Evolutionary conservation across 805 yeast genomes (phyloP).

Genomic region (Starmerella sp.): DNA sequence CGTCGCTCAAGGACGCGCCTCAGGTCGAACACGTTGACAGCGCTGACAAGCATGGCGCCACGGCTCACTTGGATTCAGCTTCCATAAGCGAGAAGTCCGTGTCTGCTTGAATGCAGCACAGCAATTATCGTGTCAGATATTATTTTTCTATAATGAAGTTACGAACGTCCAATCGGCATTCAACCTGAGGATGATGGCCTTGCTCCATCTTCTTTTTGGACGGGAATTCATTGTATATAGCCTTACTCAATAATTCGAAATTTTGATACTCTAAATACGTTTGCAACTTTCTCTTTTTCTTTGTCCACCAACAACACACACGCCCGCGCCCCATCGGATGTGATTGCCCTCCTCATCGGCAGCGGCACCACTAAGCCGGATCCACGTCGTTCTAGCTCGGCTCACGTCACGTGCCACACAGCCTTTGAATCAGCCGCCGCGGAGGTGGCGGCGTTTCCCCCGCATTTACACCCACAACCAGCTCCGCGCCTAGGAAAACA

Average conservation of each 20-base stretch:
- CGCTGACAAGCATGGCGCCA: background rate
- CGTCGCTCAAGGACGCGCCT: slow-evolving; percentile 15
- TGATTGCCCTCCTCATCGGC: too few relatives aligned
- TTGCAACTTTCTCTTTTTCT: too few relatives aligned
- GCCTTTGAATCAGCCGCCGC: too few relatives aligned
- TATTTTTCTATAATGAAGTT: background rate
- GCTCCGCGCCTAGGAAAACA: too few relatives aligned
- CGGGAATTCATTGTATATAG: background rate
- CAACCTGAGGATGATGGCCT: background rate
- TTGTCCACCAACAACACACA: too few relatives aligned
- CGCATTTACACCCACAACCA: background rate
- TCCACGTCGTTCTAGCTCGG: too few relatives aligned
- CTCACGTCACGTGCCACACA: too few relatives aligned
- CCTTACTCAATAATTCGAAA: background rate
- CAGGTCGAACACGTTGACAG: background rate
- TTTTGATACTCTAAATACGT: background rate
- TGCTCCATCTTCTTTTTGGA: background rate
- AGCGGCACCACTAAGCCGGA: too few relatives aligned
- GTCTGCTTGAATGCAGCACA: background rate
- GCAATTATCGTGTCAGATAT: background rate
- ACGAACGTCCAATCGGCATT: background rate
- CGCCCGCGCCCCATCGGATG: too few relatives aligned
- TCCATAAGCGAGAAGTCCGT: background rate
- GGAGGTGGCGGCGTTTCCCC: background rate
- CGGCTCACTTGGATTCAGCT: background rate